Evolutionary conservation across 1,139 yeast genomes (phyloP).

Genomic region (Yamadazyma oceani): DNA sequence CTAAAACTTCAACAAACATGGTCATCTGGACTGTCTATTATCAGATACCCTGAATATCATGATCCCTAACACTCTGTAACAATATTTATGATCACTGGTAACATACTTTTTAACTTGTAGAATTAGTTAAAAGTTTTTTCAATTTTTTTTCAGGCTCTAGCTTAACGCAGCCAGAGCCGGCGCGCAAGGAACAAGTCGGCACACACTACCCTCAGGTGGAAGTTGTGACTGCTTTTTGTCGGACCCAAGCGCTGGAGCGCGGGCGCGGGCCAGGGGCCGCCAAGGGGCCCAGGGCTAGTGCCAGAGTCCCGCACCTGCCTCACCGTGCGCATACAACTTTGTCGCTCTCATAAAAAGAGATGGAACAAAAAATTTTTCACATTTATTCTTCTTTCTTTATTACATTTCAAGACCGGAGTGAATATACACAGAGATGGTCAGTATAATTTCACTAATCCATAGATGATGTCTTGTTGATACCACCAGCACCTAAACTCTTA

Average conservation of each 20-base stretch:
- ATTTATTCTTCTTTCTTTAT: conserved; percentile 7
- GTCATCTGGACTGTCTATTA: no score
- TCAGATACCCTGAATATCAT: no score
- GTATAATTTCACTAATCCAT: conserved; percentile 40
- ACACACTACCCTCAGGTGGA: conserved; percentile 13
- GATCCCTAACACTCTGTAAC: neutral
- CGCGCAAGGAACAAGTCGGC: neutral
- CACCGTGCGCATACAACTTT: no score
- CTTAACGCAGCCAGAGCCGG: neutral
- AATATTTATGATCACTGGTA: neutral
- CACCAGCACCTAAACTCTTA: no score
- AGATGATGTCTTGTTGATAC: neutral
- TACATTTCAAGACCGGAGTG: conserved; percentile 83
- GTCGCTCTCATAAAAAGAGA: neutral
- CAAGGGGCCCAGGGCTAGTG: no score
- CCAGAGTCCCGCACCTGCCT: no score
- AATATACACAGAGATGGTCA: conserved; percentile 81
- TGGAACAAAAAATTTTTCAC: conserved; percentile 1
- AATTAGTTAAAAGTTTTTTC: conserved; percentile 2
- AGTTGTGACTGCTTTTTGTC: conserved; percentile 19
- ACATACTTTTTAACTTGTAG: conserved; percentile 2
- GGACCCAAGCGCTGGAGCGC: no score
- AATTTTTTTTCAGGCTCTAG: conserved; percentile 1
- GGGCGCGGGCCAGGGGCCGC: no score
- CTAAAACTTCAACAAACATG: no score